Base-by-base conservation (phyloP, 2,329 filamentous ascomycete genomes). In the Metarhizium anisopliae region DNA sequence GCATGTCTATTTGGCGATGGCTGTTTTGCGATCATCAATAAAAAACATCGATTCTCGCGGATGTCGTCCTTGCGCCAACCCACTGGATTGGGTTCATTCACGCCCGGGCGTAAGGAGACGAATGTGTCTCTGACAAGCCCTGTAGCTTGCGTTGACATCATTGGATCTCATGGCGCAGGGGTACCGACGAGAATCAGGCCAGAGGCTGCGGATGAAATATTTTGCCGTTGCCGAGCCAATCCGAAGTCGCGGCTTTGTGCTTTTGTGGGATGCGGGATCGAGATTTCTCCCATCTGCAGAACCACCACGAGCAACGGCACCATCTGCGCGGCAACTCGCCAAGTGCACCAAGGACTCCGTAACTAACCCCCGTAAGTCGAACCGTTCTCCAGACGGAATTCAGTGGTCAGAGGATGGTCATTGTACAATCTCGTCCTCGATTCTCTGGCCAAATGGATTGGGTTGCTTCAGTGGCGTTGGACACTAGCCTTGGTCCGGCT, bases 161-260 rank as follows among this genome's bases (percentile, higher is more conserved):
- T 49, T n/a, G 45, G 45, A 43, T 25, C 52, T 50, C 43, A 50
- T 35, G 50, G 40, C 14, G 30, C 50, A 52, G 50, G 54, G 30
- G 40, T n/a, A 40, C 11, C 40, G 16, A 51, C 36, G 32, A 47
- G 11, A 38, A 43, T 29, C 32, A 38, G 20, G 45, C 14, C 45
- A 11, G 10, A 29, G 25, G 25, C 20, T 11, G 18, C 51, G 56
- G 56, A 54, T n/a, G n/a, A 55, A 20, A 50, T 2, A 20, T 54
- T 20, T 6, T 1, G 47, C 58, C 58, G 55, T 2, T 3, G 8
- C 58, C 58, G 53, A 42, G 16, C 58, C 56, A 54, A 58, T 56
- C 47, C 43, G 18, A 13, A 25, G 2, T 40, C 40, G 14, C 20
- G 25, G 45, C 20, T 10, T 29, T 6, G 49, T 29, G n/a, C 18